Base-by-base conservation (phyloP, 345 rosid species). In the Boechera retrofracta region DNA sequence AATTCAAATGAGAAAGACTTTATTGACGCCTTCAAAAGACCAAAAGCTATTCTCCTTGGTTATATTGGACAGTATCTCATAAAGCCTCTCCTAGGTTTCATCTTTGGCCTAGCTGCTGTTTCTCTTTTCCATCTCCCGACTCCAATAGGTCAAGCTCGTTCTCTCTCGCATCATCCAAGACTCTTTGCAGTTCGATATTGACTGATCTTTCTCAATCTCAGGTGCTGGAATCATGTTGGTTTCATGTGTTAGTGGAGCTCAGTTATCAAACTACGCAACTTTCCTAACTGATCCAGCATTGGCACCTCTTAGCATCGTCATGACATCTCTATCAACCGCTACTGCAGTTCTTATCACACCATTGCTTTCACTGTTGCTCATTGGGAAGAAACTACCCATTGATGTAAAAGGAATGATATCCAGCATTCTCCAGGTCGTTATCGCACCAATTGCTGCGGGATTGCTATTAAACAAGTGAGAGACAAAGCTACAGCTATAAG, bases 181-280 rank as follows among this genome's bases (percentile, higher is more conserved):
- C 58, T 63, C 44, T 61, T 28, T 49, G 41, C 8, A 1, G 11
- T 38, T 24, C 6, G 4, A 12, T 63, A 38, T 39, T 63, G 26
- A 84, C n/a, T 24, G 54, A 72, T 58, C 15, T 31, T 63, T 63
- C 28, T 38, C 31, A 64, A 74, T 58, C 31, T 69, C 81, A 90
- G 97, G 97, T 76, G 97, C 95, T 1, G 97, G 98, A 77, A 87
- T 94, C 75, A 94, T 90, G 98, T 80, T 94, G 87, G 95, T 86
- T 45, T 92, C 98, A 28, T 94, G 98, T 74, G 98, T 94, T 24
- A 92, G 98, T 52, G 97, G 98, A 32, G 97, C 98, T 53, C 98
- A 94, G 87, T 85, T 94, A 59, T 92, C 98, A 57, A 94, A 84
- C 80, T 94, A 94, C 80, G 94, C 98, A 0, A 90, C 98, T 60